These are phyloP conservation scores for Neostapfia colusana DNA, from an alignment of 176 grass and related monocot species.

Conservation along the genomic window DNA sequence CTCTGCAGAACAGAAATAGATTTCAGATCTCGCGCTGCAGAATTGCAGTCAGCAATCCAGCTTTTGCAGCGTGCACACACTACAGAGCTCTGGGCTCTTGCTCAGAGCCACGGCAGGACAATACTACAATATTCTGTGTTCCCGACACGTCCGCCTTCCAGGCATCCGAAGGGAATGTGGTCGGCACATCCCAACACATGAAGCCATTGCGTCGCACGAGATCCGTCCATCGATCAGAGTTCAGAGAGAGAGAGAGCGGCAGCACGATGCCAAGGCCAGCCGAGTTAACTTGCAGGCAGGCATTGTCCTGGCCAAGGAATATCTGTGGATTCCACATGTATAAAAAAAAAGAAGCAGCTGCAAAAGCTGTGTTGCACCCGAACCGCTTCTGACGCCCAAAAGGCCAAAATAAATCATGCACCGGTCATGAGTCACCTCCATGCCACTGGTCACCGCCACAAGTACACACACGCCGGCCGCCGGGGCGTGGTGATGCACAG, in stretches of 20 bases:
- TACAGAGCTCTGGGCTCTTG: constrained; percentile 11
- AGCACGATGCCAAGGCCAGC: constrained; percentile 11
- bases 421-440: constrained; percentile 38
- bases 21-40: constrained; percentile 3
- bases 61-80: not conserved
- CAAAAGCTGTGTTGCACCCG: no score
- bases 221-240: constrained; percentile 26
- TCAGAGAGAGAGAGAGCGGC: not conserved
- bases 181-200: no score
- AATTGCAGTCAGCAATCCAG: constrained; percentile 4
- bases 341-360: no score
- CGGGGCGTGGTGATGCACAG: not conserved
- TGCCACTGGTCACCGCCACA: constrained; percentile 15
- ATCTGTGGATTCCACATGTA: no score
- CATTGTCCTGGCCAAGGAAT: constrained; percentile 35
- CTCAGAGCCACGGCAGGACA: no score
- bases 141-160: no score
- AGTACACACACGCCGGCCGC: not conserved
- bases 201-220: constrained; percentile 10
- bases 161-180: no score
- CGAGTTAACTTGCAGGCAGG: constrained; percentile 41
- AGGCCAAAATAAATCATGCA: constrained; percentile 5
- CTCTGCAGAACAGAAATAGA: not conserved
- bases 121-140: no score
- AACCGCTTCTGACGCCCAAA: no score